These are phyloP conservation scores for Tuber magnatum DNA, from an alignment of 495 filamentous ascomycete species.

Conservation along the genomic window DNA sequence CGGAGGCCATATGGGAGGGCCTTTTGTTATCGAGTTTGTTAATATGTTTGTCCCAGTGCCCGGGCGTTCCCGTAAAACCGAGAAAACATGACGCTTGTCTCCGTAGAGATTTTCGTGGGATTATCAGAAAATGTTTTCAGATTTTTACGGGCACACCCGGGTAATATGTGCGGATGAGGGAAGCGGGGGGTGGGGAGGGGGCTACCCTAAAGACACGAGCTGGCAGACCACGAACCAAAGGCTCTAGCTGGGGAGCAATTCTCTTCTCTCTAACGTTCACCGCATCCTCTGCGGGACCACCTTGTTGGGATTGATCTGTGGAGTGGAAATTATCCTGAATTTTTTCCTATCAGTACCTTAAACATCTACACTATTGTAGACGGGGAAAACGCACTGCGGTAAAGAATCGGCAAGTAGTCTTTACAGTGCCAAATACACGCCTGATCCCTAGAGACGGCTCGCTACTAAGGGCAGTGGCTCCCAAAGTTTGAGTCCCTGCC, in stretches of 20 bases:
- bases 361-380: neutral
- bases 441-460: neutral
- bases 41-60: neutral
- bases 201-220: neutral
- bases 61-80: neutral
- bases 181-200: neutral
- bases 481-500: too few relatives aligned
- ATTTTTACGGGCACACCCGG: neutral
- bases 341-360: neutral
- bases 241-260: neutral
- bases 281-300: neutral
- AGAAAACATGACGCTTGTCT: neutral
- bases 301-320: neutral
- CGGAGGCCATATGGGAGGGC: neutral
- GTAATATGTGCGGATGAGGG: neutral
- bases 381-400: neutral
- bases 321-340: neutral
- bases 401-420: neutral
- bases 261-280: neutral
- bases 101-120: too few relatives aligned
- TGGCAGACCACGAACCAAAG: neutral
- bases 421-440: neutral
- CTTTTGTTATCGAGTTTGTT: neutral
- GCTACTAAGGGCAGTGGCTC: too few relatives aligned
- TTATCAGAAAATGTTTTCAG: neutral